Conservation (phyloP, 202 grass and related monocot genomes). For the Miscanthus sacchariflorus region DNA sequence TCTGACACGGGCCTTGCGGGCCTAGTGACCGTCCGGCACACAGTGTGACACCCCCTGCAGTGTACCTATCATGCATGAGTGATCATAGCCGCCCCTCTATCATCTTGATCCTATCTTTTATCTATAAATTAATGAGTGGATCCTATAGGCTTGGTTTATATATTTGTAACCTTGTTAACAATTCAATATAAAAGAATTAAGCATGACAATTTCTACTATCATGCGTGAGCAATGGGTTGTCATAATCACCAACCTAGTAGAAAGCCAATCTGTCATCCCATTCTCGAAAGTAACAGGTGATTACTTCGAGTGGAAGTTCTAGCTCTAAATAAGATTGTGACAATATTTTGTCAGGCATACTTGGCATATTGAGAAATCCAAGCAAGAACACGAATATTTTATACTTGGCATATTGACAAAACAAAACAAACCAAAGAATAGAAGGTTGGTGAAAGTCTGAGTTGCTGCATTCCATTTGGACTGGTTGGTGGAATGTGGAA, state of each 20-base stretch:
- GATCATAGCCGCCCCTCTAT: too few relatives aligned
- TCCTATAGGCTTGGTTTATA: too few relatives aligned
- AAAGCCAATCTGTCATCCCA: slow-evolving; percentile 1
- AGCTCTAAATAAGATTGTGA: slow-evolving; percentile 28
- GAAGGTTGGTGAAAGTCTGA: slow-evolving; percentile 2
- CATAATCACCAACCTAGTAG: not conserved
- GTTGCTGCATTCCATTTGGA: slow-evolving; percentile 38
- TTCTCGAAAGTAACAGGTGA: slow-evolving; percentile 18
- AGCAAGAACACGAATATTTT: not conserved
- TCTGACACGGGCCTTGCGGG: too few relatives aligned
- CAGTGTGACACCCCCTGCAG: too few relatives aligned
- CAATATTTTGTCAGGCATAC: not conserved
- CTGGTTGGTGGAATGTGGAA: slow-evolving; percentile 5
- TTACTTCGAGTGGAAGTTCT: slow-evolving; percentile 24
- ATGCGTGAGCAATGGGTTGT: slow-evolving; percentile 15
- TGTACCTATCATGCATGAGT: too few relatives aligned
- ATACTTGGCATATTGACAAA: not conserved
- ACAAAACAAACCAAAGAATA: not conserved
- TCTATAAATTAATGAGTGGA: too few relatives aligned
- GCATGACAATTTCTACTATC: too few relatives aligned
- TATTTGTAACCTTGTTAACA: too few relatives aligned
- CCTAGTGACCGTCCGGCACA: too few relatives aligned
- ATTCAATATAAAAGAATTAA: too few relatives aligned
- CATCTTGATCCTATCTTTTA: too few relatives aligned
- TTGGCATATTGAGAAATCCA: slow-evolving; percentile 23